phyloP scores from a whole-genome alignment of 129 eudicot species.

The Apium graveolens region DNA sequence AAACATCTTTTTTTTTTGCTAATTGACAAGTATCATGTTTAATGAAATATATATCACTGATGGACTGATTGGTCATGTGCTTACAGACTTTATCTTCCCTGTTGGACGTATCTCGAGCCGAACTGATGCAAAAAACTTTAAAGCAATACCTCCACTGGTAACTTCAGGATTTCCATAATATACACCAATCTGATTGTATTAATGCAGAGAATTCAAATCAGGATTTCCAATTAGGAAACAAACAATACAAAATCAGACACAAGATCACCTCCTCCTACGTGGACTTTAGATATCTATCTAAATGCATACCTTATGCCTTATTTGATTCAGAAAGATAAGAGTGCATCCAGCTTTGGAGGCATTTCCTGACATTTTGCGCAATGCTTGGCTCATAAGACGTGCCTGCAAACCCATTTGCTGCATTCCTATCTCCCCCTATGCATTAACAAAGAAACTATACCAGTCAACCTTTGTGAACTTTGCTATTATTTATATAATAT shows the following conservation, averaged over 20 bases:
- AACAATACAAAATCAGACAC: not conserved
- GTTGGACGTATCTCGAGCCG: slow-evolving; percentile 98
- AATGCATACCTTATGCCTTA: slow-evolving; percentile 75
- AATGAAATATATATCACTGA: not conserved
- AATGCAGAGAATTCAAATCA: slow-evolving; percentile 1
- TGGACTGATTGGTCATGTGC: slow-evolving; percentile 24
- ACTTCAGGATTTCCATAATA: slow-evolving; percentile 99
- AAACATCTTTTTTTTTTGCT: not conserved
- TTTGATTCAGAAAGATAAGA: slow-evolving; percentile 92
- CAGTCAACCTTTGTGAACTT: slow-evolving; percentile 10
- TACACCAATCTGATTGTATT: slow-evolving; percentile 72
- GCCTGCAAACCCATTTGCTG: slow-evolving; percentile 99
- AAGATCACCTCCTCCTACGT: not conserved
- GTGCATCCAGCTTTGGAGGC: slow-evolving; percentile 99
- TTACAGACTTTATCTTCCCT: slow-evolving; percentile 98
- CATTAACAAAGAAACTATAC: not conserved
- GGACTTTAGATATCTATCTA: not conserved
- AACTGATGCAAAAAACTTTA: slow-evolving; percentile 97
- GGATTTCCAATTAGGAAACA: not conserved
- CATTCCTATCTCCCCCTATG: slow-evolving; percentile 97
- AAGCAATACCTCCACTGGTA: slow-evolving; percentile 98
- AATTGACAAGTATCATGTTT: not conserved
- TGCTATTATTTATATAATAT: not conserved
- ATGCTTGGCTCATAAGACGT: slow-evolving; percentile 98
- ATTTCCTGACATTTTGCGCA: slow-evolving; percentile 98